Evolutionary conservation across 495 filamentous ascomycete genomes (phyloP).

Genomic region (Podospora australis): DNA sequence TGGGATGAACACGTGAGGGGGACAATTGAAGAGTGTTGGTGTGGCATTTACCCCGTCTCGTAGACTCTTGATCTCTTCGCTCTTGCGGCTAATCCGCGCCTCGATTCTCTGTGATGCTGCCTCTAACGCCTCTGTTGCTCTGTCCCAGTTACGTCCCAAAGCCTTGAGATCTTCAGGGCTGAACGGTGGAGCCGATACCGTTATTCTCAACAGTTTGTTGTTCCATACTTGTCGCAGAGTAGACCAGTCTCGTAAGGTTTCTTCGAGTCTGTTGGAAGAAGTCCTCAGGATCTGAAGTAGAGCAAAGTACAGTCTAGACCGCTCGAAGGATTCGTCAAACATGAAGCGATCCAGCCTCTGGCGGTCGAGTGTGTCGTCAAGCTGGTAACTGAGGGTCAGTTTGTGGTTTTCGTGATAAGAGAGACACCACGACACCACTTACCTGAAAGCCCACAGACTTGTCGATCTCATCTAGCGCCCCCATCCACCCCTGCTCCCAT

Average conservation of each 20-base stretch:
- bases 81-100: slow-evolving; percentile 1
- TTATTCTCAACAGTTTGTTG: background rate
- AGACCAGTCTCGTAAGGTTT: slow-evolving; percentile 1
- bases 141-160: slow-evolving; percentile 11
- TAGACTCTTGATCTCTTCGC: slow-evolving; percentile 10
- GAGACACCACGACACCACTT: too few relatives aligned
- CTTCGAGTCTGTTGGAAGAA: slow-evolving; percentile 1
- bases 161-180: too few relatives aligned
- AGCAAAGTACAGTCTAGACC: slow-evolving; percentile 8
- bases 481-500: too few relatives aligned
- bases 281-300: slow-evolving; percentile 9
- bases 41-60: slow-evolving; percentile 11
- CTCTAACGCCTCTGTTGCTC: background rate
- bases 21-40: too few relatives aligned
- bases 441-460: too few relatives aligned
- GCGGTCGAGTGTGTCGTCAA: slow-evolving; percentile 1
- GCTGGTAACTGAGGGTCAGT: slow-evolving; percentile 4
- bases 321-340: slow-evolving; percentile 6
- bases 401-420: too few relatives aligned
- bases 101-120: background rate
- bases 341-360: slow-evolving; percentile 2
- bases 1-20: background rate
- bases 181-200: too few relatives aligned
- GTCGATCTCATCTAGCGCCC: too few relatives aligned
- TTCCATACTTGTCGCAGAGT: background rate